Base-by-base conservation (phyloP, 2,329 filamentous ascomycete species). In the Ciborinia camelliae region DNA sequence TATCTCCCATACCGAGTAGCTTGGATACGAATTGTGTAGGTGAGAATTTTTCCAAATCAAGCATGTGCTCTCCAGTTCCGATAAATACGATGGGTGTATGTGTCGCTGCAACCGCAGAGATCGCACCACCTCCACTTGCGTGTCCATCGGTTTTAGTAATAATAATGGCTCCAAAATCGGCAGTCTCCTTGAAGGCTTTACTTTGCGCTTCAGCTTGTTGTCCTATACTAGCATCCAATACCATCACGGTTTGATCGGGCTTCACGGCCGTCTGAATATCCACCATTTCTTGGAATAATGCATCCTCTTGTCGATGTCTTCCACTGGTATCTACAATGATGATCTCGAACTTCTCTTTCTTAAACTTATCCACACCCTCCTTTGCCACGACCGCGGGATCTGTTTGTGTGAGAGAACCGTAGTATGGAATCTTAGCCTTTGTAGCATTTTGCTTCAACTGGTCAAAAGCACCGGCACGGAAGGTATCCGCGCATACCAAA, bases 141-240 rank as follows among this genome's bases (percentile, higher is more conserved):
- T 97, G 92, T 69, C 95, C 95, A 75, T 99, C 95, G 0, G 94
- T 98, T 81, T 99, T 99, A 61, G 95, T 99, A 75, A 99, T 97
- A 75, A 99, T 97, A 73, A 99, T 99, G 69, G 95, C 92, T 75
- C 95, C 95, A 72, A 98, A 99, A 76, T 97, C 92, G 41, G 95
- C 93, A 0, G 93, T 91, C 70, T 96, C 92, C 77, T 99, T 99
- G 86, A 99, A 99, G 0, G 95, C 95, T 73, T 96, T 89, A 61
- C 92, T 92, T 76, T 99, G 95, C 2, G 91, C 87, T 78, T 99
- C 95, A 8, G 95, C 95, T 70, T 95, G 91, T 76, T 99, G 95
- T 75, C 95, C 95, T 71, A 99, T 99, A 41, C 91, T 96, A 32
- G 94, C 90, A 76, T 99, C 95, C 35, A 99, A 84, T 15, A 99